These are phyloP conservation scores for Diaporthe sp. DNA, from an alignment of 2,329 filamentous ascomycete species.

Conservation along the genomic window DNA sequence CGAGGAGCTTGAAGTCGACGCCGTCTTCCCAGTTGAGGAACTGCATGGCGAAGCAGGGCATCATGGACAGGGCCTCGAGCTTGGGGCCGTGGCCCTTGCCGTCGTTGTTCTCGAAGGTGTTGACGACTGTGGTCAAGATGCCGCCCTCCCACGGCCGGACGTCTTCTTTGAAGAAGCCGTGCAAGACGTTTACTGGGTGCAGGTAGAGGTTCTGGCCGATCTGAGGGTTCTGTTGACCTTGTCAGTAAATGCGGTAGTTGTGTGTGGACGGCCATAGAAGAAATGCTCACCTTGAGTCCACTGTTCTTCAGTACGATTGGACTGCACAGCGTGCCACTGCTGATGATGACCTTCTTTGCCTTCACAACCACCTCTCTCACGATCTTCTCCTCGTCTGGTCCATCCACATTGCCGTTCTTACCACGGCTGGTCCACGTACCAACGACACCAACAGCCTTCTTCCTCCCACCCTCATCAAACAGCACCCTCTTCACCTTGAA, in stretches of 20 bases:
- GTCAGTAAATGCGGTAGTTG: not conserved
- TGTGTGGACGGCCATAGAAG: fast-evolving
- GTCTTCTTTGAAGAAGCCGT: slow-evolving; percentile 73
- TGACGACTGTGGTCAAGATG: slow-evolving; percentile 81
- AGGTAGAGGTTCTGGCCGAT: slow-evolving; percentile 85
- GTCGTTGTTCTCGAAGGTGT: slow-evolving; percentile 82
- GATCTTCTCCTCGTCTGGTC: slow-evolving; percentile 51
- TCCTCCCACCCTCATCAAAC: slow-evolving; percentile 67
- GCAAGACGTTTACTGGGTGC: slow-evolving; percentile 75
- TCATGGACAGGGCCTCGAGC: slow-evolving; percentile 78
- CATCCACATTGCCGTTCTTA: slow-evolving; percentile 53
- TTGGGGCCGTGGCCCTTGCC: slow-evolving; percentile 81
- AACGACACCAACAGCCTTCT: slow-evolving; percentile 73
- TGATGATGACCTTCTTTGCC: slow-evolving; percentile 80
- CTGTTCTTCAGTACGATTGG: slow-evolving; percentile 80
- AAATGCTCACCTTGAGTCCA: slow-evolving; percentile 68
- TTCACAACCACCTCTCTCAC: slow-evolving; percentile 74
- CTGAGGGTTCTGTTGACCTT: slow-evolving; percentile 71
- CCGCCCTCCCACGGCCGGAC: slow-evolving; percentile 73
- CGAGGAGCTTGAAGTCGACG: slow-evolving; percentile 74
- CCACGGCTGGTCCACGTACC: slow-evolving; percentile 79
- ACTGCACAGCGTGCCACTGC: slow-evolving; percentile 77
- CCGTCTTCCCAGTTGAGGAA: slow-evolving; percentile 73
- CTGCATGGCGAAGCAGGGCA: slow-evolving; percentile 70
- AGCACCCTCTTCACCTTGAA: slow-evolving; percentile 76